Percentiles rank a stretch among this genome's conserved stretches.
Evolutionary conservation across 2,329 filamentous ascomycete species (phyloP).

Genomic region (Trichoderma atrobrunneum): DNA sequence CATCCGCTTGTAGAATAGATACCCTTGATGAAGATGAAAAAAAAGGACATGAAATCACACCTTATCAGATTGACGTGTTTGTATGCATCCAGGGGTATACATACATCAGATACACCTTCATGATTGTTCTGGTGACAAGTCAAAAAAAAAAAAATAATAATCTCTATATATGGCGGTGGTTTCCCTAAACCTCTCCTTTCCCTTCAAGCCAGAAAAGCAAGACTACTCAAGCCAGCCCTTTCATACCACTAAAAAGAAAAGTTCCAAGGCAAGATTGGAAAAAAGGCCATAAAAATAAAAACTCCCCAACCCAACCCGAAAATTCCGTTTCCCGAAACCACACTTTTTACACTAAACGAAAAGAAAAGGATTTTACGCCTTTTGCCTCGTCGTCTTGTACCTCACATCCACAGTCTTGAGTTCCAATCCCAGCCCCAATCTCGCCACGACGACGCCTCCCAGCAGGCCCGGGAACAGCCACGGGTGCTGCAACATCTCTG

Average conservation of each 20-base stretch:
- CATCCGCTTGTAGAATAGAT: constrained; percentile 39
- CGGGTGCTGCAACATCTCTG: constrained; percentile 88
- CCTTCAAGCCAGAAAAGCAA: not conserved
- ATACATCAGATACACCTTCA: not conserved
- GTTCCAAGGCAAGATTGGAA: no score
- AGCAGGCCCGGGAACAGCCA: constrained; percentile 86
- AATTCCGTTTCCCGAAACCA: not conserved
- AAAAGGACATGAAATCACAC: not conserved
- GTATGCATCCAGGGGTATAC: not conserved
- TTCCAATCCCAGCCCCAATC: constrained; percentile 68
- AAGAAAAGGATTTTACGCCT: constrained; percentile 18
- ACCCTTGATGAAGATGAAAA: constrained; percentile 33
- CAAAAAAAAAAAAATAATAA: not conserved
- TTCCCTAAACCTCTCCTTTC: not conserved
- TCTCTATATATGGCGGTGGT: not conserved
- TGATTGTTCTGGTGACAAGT: not conserved
- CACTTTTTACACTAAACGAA: not conserved
- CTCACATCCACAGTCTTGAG: constrained; percentile 28
- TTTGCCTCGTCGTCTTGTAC: constrained; percentile 28
- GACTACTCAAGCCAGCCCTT: not conserved
- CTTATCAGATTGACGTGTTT: not conserved
- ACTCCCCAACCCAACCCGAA: not conserved
- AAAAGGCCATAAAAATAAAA: not conserved
- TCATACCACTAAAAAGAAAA: no score
- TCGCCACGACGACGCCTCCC: constrained; percentile 68